Evolutionary conservation across 2,329 filamentous ascomycete genomes (phyloP).

Genomic region (Apiospora marii): DNA sequence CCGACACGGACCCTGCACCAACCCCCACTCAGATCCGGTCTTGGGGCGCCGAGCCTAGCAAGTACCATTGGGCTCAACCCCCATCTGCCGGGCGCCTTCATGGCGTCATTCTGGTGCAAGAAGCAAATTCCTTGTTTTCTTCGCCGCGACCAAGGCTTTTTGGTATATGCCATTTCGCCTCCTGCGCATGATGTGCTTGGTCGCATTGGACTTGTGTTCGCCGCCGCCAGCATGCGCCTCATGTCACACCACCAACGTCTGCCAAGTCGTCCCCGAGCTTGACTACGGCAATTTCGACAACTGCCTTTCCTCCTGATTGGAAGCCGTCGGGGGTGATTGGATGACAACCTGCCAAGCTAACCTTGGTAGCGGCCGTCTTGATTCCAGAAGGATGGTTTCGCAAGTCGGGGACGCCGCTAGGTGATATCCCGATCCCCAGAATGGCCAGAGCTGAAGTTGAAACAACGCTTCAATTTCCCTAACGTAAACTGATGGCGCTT

Average conservation of each 20-base stretch:
- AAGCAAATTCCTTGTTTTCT: conserved; percentile 18
- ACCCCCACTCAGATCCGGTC: conserved; percentile 18
- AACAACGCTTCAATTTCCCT: conserved; percentile 11
- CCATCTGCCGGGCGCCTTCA: conserved; percentile 11
- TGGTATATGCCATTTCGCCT: background rate
- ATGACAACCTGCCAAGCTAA: background rate
- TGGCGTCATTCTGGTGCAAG: conserved; percentile 12
- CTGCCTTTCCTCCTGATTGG: background rate
- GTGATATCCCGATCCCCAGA: background rate
- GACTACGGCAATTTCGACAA: background rate
- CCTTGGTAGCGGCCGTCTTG: background rate
- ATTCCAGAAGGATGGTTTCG: conserved; percentile 3
- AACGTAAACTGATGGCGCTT: background rate
- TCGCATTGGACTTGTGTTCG: conserved; percentile 5
- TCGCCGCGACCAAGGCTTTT: conserved; percentile 13
- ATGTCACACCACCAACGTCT: background rate
- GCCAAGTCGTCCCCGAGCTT: background rate
- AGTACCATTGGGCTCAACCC: background rate
- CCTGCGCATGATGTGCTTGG: background rate
- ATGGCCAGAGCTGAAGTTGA: conserved; percentile 11
- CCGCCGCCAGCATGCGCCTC: background rate
- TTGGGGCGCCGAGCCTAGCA: conserved; percentile 8
- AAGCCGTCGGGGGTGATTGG: background rate
- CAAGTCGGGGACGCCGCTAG: background rate
- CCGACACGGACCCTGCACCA: conserved; percentile 20